Base-by-base conservation (phyloP, 2,329 filamentous ascomycete species). In the Dactylonectria macrodidyma region DNA sequence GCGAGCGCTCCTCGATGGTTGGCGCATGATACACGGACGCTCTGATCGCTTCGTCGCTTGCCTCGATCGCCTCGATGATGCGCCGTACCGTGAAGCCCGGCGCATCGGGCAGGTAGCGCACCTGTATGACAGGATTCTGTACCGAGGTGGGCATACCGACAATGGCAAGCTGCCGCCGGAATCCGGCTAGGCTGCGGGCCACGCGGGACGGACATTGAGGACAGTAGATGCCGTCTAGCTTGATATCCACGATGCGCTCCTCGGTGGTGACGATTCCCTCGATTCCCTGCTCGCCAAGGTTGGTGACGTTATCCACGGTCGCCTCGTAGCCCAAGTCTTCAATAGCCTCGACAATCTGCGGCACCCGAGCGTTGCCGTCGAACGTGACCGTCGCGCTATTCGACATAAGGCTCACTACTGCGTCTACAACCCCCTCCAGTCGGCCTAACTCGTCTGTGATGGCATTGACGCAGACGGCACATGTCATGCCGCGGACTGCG, bases 1-100 rank as follows among this genome's bases (percentile, higher is more conserved):
- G 89, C 3, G 94, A 93, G 9, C 93, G 89, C 75, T 97, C 93
- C 80, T 97, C 95, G 5, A 97, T 87, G 0, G 92, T 95, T 0
- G 93, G 93, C 0, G 93, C 91, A 71, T 95, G 93, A 77, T 94
- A 91, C 14, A 98, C 88, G 2, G 88, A 90, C 1, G 91, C 89
- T 30, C 82, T 83, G 69, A 97, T 92, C 0, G 85, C 87, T 1
- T 86, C 82, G 74, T 97, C 92, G 6, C 89, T 85, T 5, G 86
- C 86, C 62, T 89, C 85, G 58, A 98, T 92, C 2, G 89, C 86
- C 11, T 84, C 81, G 14, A 97, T 83, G 48, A 98, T 93, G 9
- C 89, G 87, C 55, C 95, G 89, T 71, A 97, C 88, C 0, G 93
- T 97, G 74, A 97, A 89, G 1, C 73, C 77, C 0, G 94, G 93